These are phyloP conservation scores for Castanopsis chinensis DNA, from an alignment of 306 rosid species.

Conservation along the genomic window DNA sequence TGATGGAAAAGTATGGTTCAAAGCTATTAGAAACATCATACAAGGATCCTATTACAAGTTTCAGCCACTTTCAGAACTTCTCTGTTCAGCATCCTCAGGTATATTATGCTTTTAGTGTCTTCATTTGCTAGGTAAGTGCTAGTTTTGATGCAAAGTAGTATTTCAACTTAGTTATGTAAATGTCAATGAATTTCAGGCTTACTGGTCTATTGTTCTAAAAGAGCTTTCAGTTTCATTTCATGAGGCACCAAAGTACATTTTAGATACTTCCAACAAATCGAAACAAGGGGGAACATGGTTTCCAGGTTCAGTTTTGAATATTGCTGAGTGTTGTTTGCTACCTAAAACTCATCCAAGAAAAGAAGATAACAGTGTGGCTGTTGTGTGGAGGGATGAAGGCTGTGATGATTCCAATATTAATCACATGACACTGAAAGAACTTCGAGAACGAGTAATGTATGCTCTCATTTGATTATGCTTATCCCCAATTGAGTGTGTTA, in stretches of 20 bases:
- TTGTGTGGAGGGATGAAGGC: constrained; percentile 82
- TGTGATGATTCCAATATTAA: constrained; percentile 49
- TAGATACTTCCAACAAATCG: constrained; percentile 60
- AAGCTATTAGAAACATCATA: constrained; percentile 58
- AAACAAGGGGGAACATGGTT: constrained; percentile 69
- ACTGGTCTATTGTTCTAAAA: constrained; percentile 74
- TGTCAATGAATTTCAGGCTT: constrained; percentile 37
- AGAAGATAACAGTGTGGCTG: constrained; percentile 55
- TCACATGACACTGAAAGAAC: constrained; percentile 60
- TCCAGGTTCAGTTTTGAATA: constrained; percentile 63
- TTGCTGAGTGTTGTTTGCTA: constrained; percentile 76
- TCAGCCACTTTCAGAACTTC: constrained; percentile 53
- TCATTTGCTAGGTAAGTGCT: background rate
- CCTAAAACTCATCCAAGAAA: constrained; percentile 46
- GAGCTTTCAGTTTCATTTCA: constrained; percentile 61
- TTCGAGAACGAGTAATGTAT: constrained; percentile 76
- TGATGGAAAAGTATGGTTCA: constrained; percentile 67
- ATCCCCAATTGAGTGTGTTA: background rate
- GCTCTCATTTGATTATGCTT: constrained; percentile 20
- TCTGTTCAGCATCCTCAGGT: constrained; percentile 69
- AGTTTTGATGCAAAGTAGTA: background rate
- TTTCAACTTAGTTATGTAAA: background rate
- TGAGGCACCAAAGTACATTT: constrained; percentile 51
- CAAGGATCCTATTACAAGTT: constrained; percentile 73
- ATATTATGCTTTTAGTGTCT: background rate